Base-by-base conservation (phyloP, 306 rosid species). In the Alnus rubra region DNA sequence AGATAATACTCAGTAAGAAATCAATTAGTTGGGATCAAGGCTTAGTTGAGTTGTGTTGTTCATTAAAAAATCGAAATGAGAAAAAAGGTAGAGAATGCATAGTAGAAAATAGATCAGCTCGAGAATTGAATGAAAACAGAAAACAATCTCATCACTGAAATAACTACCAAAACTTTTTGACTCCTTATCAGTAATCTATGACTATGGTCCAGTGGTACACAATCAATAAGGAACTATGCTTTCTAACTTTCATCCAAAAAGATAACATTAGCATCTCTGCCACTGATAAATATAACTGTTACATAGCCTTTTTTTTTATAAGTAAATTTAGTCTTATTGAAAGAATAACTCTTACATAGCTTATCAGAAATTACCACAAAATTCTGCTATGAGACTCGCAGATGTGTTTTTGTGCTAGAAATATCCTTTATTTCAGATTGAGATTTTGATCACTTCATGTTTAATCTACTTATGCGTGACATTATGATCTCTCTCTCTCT, bases 371-470 rank as follows among this genome's bases (percentile, higher is more conserved):
- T 10, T 49, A 23, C n/a, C n/a, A n/a, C n/a, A n/a, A 64, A 64
- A 13, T 15, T 64, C n/a, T 64, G 70, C 70, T 35, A 15, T 16
- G 3, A 35, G 48, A 35, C 23, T 64, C 1, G 16, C 4, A 45
- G 23, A 35, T 64, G 69, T 13, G 77, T 81, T 45, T 68, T 5
- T 42, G 44, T 52, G 59, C 49, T 45, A 56, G 14, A 47, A 45
- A 5, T 10, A 53, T 58, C 42, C 50, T 70, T 74, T 19, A 62
- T 58, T 6, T 55, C 47, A 31, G 71, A 33, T 31, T 5, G 76
- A 59, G 75, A 64, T 72, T 65, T 54, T 62, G 45, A 58, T 79
- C 54, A 39, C 64, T 50, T 78, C 9, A 59, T 76, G 48, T 64
- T 55, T 23, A 56, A 39, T 33, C 30, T 74, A 64, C 56, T 79